Evolutionary conservation across 2,329 filamentous ascomycete species (phyloP), one percentile per base, ranked within the genome.

Genomic region (Aspergillus jensenii): DNA sequence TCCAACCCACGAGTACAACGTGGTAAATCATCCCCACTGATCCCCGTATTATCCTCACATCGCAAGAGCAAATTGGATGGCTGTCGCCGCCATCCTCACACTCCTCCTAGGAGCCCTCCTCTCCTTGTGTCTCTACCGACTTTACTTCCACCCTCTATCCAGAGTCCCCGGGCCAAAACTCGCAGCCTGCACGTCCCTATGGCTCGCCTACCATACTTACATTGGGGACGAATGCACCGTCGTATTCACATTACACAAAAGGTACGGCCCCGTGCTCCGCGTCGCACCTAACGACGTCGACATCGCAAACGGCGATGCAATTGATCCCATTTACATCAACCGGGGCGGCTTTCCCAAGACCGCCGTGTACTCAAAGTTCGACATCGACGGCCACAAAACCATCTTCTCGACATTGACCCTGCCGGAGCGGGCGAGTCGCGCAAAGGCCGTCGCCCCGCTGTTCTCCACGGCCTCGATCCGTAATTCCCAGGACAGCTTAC

Each of bases 271-370:
- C 8, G 65, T 76, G 1, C 59, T 78, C 8, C 72, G 76, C 5
- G 70, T 75, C 1, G 75, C 69, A 2, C 76, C 76, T 2, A 72
- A 74, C 53, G 71, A 72, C 25, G 65, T 79, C 40, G 73, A 77
- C 54, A 76, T 82, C 51, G 67, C 76, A 7, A 77, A 80, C 49
- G 77, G 76, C 9, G 73, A 72, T 15, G 81, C 79, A 1, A 64
- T 83, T 23, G 69, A 75, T 0, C 71, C 79, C 2, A 82, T 86
- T 33, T 86, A 86, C 65, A 66, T 79, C 12, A 71, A 75, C 3
- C 78, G 73, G 39, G 82, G 83, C 3, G 83, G 83, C 1, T 85
- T 86, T 53, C 67, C 70, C 0, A 86, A 86, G 65, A 75, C 81
- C 1, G 62, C 67, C 0, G 79, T 75, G 57, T 86, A 86, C 65